Evolutionary conservation across 2,329 filamentous ascomycete species (phyloP), one percentile per base, ranked within the genome.

Genomic region (Colletotrichum falcatum): DNA sequence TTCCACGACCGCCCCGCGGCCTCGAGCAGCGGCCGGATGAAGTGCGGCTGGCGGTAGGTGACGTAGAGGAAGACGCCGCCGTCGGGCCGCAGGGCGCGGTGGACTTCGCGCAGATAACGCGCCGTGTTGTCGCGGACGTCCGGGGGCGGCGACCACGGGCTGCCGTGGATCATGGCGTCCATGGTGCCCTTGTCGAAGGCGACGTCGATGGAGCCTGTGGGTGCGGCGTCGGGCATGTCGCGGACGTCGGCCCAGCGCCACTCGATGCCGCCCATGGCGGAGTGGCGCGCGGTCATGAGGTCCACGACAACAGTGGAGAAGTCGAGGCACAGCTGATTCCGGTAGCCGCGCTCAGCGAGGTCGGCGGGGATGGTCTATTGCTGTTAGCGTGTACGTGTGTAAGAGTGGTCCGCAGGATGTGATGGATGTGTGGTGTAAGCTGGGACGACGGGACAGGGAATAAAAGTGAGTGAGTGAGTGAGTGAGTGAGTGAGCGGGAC

Each of bases 121-220:
- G 80, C 75, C 8, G 83, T 86, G 73, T 87, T 87, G 0, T 83
- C 77, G 44, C 79, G 73, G 0, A 87, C 85, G 42, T 86, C 83
- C 8, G 82, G 79, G 0, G 85, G 86, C 1, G 86, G 87, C 70
- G 78, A 83, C 86, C 86, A 88, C 0, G 83, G 83, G 71, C 82
- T 86, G 2, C 87, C 86, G 73, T 86, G 80, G 39, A 89, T 85
- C 83, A 89, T 87, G 55, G 84, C 85, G 76, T 89, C 86, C 3
- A 89, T 77, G 1, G 86, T 88, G 3, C 83, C 82, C 75, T 89
- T 89, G 73, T 89, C 86, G 72, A 91, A 88, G 14, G 87, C 87
- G 7, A 90, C 81, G 73, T 88, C 85, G 48, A 90, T 75, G 0
- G 82, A 83, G 1, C 70, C 74, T 39, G 81, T 77, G 0, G 78